A percentile compares a stretch with the other conserved stretches of the same genome.
These are phyloP conservation scores for Arachnomyces sp. DNA, from an alignment of 2,329 filamentous ascomycete species.

Conservation along the genomic window DNA sequence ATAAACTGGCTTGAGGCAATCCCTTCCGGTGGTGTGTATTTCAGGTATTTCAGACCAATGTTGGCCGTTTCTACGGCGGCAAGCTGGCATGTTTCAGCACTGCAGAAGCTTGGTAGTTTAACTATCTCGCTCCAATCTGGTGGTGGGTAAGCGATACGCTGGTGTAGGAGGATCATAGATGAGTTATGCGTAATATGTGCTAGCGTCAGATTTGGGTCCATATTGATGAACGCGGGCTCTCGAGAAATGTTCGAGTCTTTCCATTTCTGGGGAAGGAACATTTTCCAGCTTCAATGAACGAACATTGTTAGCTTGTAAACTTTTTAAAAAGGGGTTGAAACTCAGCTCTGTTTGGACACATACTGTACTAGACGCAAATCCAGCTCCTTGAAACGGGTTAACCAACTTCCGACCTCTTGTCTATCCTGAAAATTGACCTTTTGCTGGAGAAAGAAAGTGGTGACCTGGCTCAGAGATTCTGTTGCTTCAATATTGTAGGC, in stretches of 20 bases:
- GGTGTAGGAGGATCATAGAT: slow-evolving; percentile 44
- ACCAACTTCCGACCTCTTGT: slow-evolving; percentile 37
- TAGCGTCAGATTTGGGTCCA: slow-evolving; percentile 45
- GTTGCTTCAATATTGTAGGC: slow-evolving; percentile 44
- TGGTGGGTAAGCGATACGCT: slow-evolving; percentile 41
- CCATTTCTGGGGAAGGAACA: slow-evolving; percentile 39
- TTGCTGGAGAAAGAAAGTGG: slow-evolving; percentile 40
- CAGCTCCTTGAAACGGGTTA: slow-evolving; percentile 43
- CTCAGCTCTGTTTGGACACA: slow-evolving; percentile 6
- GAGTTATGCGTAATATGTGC: slow-evolving; percentile 46
- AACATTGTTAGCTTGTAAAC: not conserved
- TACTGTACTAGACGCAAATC: slow-evolving; percentile 41
- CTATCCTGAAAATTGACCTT: slow-evolving; percentile 33
- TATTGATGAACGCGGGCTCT: slow-evolving; percentile 20
- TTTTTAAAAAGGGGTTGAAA: too few species aligned
- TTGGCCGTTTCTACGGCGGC: slow-evolving; percentile 42
- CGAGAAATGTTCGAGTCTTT: slow-evolving; percentile 27
- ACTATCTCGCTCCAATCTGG: slow-evolving; percentile 24
- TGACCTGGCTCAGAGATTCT: slow-evolving; percentile 40
- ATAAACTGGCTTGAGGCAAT: slow-evolving; percentile 33
- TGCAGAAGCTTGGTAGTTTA: slow-evolving; percentile 38
- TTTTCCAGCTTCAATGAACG: slow-evolving; percentile 33
- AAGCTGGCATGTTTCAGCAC: slow-evolving; percentile 43
- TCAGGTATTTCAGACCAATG: slow-evolving; percentile 42
- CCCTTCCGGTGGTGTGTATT: slow-evolving; percentile 20